Percentiles rank a stretch among this genome's conserved stretches.
Evolutionary conservation across 257 asterid species (phyloP).

Genomic region (Mentha longifolia): DNA sequence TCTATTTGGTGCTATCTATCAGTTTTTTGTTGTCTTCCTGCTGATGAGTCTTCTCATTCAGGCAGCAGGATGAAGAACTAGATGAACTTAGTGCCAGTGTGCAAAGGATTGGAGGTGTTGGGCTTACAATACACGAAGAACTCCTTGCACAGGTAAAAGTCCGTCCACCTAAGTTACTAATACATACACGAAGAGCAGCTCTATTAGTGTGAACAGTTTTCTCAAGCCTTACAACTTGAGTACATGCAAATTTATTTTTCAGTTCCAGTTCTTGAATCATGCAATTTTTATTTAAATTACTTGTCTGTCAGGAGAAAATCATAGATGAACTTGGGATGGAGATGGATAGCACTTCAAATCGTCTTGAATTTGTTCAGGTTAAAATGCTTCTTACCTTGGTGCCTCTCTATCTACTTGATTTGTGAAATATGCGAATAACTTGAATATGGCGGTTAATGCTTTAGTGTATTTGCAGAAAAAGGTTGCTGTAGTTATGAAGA

Average conservation of each 20-base stretch:
- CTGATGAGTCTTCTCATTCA: slow-evolving; percentile 35
- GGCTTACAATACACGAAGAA: slow-evolving; percentile 98
- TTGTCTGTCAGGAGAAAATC: slow-evolving; percentile 73
- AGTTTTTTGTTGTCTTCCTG: slow-evolving; percentile 9
- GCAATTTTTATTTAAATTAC: neutral
- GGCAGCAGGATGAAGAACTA: slow-evolving; percentile 82
- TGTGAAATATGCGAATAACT: slow-evolving; percentile 7
- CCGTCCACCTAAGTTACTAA: slow-evolving; percentile 18
- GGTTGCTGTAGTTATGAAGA: slow-evolving; percentile 93
- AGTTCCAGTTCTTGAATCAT: slow-evolving; percentile 1
- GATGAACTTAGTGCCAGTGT: slow-evolving; percentile 92
- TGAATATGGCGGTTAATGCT: neutral
- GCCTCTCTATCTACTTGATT: slow-evolving; percentile 4
- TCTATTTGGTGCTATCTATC: slow-evolving; percentile 13
- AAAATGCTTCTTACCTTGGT: neutral
- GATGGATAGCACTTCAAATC: slow-evolving; percentile 94
- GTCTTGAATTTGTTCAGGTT: slow-evolving; percentile 99
- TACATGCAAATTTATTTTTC: slow-evolving; percentile 2
- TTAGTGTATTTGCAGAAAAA: slow-evolving; percentile 65
- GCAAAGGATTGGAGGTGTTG: slow-evolving; percentile 90
- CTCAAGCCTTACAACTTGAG: neutral
- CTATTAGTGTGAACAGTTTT: neutral
- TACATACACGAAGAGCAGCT: neutral
- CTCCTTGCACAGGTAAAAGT: slow-evolving; percentile 78
- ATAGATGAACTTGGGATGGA: slow-evolving; percentile 81